A percentile compares a stretch with the other conserved stretches of the same genome.
These are phyloP conservation scores for Chlorella variabilis DNA, from an alignment of 163 green algal genomes.

Conservation along the genomic window DNA sequence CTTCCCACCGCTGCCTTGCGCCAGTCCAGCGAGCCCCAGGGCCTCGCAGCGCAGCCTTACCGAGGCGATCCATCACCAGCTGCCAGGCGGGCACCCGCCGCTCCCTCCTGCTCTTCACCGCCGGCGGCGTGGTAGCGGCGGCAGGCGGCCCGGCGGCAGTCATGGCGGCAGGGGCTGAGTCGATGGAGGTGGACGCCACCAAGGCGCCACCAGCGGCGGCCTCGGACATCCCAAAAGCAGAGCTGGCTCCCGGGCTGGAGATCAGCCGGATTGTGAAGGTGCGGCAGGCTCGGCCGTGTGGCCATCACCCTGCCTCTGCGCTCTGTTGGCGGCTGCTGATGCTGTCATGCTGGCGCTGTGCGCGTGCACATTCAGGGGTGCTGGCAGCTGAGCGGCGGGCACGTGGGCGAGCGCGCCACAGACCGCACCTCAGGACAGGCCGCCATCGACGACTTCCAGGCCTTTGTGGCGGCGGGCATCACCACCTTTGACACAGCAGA, in stretches of 20 bases:
- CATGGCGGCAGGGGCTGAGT: background rate
- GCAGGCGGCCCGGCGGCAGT: background rate
- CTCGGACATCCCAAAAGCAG: background rate
- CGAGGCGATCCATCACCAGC: background rate
- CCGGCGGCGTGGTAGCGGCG: background rate
- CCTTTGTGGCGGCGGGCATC: slow-evolving; percentile 76
- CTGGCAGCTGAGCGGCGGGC: slow-evolving; percentile 82
- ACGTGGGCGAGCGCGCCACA: slow-evolving; percentile 61
- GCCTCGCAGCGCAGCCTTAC: background rate
- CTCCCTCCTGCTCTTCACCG: background rate
- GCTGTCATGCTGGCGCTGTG: background rate
- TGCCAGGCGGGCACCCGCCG: background rate
- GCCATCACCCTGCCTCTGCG: background rate
- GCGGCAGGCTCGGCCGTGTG: background rate
- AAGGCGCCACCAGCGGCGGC: too few species aligned
- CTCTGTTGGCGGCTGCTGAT: too few species aligned
- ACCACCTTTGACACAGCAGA: slow-evolving; percentile 78
- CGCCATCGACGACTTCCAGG: slow-evolving; percentile 76
- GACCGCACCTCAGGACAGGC: slow-evolving; percentile 72
- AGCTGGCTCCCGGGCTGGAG: slow-evolving; percentile 29
- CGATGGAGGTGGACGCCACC: background rate
- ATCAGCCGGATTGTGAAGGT: slow-evolving; percentile 59
- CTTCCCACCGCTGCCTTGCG: too few species aligned
- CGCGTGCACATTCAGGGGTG: slow-evolving; percentile 51
- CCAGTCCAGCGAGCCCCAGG: background rate